Evolutionary conservation across 2,329 filamentous ascomycete species (phyloP).

Genomic region (Monilinia fructicola): DNA sequence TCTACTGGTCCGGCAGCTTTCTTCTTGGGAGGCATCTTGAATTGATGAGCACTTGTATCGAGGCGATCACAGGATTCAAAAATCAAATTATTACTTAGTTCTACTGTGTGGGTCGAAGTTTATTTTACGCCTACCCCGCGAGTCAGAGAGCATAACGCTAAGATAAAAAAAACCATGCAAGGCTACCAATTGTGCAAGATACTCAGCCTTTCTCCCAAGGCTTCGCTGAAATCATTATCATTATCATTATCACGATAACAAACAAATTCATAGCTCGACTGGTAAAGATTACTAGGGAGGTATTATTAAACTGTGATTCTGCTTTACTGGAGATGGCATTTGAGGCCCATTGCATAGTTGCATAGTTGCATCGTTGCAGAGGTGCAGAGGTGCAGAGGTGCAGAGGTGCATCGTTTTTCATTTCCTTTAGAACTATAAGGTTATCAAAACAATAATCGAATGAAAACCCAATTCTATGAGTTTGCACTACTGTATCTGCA

Average conservation of each 20-base stretch:
- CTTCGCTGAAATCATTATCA: background rate
- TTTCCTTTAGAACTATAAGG: background rate
- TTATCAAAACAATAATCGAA: background rate
- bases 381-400: too few relatives aligned
- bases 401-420: too few relatives aligned
- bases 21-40: conserved; percentile 25
- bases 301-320: too few relatives aligned
- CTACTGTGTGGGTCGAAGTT: conserved; percentile 13
- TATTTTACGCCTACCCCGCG: conserved; percentile 20
- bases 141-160: conserved; percentile 12
- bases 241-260: background rate
- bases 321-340: too few relatives aligned
- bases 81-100: conserved; percentile 21
- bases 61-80: conserved; percentile 9
- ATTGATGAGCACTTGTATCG: background rate
- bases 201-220: background rate
- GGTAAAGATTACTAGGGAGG: too few relatives aligned
- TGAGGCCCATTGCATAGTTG: too few relatives aligned
- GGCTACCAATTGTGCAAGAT: background rate
- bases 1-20: conserved; percentile 20
- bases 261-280: background rate
- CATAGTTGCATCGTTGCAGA: too few relatives aligned
- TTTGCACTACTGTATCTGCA: conserved; percentile 11
- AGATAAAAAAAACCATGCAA: conserved; percentile 5
- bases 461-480: background rate